Conservation (phyloP, 129 eudicot genomes). For the Tanacetum coccineum region DNA sequence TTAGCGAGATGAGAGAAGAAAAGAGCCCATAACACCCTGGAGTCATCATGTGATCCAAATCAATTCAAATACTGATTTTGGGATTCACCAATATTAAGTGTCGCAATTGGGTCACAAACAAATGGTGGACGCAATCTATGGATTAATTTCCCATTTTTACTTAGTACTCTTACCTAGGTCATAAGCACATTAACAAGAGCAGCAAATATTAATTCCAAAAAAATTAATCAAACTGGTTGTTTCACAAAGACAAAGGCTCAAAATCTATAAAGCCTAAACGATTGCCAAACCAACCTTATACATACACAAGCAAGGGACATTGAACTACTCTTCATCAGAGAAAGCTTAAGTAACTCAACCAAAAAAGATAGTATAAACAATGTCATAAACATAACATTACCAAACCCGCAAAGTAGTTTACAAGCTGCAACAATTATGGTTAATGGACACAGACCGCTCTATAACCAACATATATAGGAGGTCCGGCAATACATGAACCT, state of each 20-base stretch:
- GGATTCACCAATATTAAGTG: no score
- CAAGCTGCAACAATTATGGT: slow-evolving; percentile 12
- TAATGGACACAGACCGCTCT: slow-evolving; percentile 4
- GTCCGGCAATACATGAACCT: slow-evolving; percentile 38
- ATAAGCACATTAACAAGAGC: slow-evolving; percentile 16
- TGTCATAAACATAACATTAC: not conserved
- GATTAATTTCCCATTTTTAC: not conserved
- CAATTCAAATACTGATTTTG: no score
- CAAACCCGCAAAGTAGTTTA: not conserved
- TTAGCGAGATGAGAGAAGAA: no score
- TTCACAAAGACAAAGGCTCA: not conserved
- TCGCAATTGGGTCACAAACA: no score
- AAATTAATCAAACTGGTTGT: not conserved
- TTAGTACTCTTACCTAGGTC: not conserved
- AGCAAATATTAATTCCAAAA: not conserved
- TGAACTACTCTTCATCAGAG: not conserved
- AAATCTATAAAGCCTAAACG: not conserved
- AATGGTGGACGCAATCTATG: no score
- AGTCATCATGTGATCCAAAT: no score
- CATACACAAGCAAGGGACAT: not conserved
- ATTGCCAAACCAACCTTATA: slow-evolving; percentile 19
- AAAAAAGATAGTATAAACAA: not conserved
- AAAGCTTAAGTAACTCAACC: not conserved
- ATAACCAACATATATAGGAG: slow-evolving; percentile 20
- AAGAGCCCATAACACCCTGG: no score